Conservation (phyloP, 2,329 filamentous ascomycete genomes). For the Cadophora sp. region DNA sequence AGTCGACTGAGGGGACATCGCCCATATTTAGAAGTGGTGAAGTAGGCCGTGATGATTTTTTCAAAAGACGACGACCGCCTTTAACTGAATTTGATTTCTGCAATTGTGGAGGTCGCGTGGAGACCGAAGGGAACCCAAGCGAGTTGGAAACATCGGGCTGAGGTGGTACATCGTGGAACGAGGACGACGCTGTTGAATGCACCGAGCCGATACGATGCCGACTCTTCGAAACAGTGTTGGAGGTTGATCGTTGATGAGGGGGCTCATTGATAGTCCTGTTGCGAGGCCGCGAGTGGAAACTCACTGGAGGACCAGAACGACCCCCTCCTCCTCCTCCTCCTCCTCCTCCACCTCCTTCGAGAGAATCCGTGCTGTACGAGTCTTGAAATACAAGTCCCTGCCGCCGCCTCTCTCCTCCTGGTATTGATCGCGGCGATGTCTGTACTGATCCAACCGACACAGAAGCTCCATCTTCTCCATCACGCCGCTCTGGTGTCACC, state of each 20-base stretch:
- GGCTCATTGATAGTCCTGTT: slow-evolving; percentile 57
- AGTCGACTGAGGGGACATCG: slow-evolving; percentile 64
- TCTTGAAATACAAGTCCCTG: slow-evolving; percentile 69
- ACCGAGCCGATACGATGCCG: slow-evolving; percentile 75
- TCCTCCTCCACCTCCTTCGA: slow-evolving; percentile 29
- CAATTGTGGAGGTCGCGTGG: slow-evolving; percentile 42
- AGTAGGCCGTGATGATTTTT: slow-evolving; percentile 61
- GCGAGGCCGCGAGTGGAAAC: slow-evolving; percentile 51
- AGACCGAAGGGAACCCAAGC: slow-evolving; percentile 51
- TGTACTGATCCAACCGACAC: slow-evolving; percentile 48
- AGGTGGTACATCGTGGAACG: slow-evolving; percentile 55
- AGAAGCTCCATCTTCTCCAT: slow-evolving; percentile 36
- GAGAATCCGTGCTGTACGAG: slow-evolving; percentile 53
- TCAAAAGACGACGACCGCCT: slow-evolving; percentile 59
- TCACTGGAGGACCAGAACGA: slow-evolving; percentile 37
- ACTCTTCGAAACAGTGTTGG: slow-evolving; percentile 51
- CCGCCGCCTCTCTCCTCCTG: slow-evolving; percentile 54
- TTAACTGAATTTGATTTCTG: slow-evolving; percentile 49
- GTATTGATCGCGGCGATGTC: slow-evolving; percentile 56
- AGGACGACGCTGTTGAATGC: slow-evolving; percentile 65
- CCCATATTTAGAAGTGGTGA: slow-evolving; percentile 56
- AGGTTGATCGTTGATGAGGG: slow-evolving; percentile 46
- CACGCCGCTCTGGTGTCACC: slow-evolving; percentile 67
- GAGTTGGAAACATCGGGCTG: slow-evolving; percentile 47
- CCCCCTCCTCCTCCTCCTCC: slow-evolving; percentile 27